phyloP scores from a whole-genome alignment of 768 basidiomycete species.

The Podaxis pistillaris region DNA sequence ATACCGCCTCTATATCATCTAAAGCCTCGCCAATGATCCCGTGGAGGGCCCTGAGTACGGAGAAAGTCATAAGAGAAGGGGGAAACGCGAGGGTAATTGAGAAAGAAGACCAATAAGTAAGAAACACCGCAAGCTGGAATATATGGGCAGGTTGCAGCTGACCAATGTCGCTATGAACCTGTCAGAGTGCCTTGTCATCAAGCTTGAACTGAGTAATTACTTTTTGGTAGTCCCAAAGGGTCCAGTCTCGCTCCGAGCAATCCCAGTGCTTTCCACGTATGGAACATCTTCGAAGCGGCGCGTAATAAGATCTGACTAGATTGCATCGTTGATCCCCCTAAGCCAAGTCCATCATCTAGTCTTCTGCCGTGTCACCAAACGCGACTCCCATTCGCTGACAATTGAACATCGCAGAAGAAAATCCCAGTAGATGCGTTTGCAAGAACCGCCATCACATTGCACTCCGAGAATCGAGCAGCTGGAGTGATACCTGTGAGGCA shows the following conservation, averaged over 20 bases:
- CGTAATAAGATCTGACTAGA: not conserved
- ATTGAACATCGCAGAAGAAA: not conserved
- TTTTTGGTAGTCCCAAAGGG: not conserved
- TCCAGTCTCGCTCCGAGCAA: conserved; percentile 2
- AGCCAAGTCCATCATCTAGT: not conserved
- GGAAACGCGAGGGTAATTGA: not conserved
- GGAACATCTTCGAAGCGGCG: not conserved
- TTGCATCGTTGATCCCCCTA: conserved; percentile 6
- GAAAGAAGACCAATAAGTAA: conserved; percentile 5
- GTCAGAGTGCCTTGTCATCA: conserved; percentile 11
- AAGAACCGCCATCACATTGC: not conserved
- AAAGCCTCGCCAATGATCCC: conserved; percentile 66
- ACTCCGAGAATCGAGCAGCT: not conserved
- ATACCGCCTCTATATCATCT: conserved; percentile 65
- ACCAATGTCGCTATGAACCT: conserved; percentile 8
- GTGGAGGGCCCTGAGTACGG: conserved; percentile 61
- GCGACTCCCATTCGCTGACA: not conserved
- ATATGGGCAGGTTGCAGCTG: conserved; percentile 13
- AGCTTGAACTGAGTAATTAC: not conserved
- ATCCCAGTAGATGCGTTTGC: not conserved
- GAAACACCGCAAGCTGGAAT: not conserved
- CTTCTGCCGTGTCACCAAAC: conserved; percentile 8
- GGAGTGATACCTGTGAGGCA: not conserved
- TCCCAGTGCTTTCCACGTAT: not conserved
- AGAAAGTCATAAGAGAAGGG: conserved; percentile 49